A percentile compares a stretch with the other conserved stretches of the same genome.
Evolutionary conservation across 495 filamentous ascomycete genomes (phyloP).

Genomic region (Niebla homalea): DNA sequence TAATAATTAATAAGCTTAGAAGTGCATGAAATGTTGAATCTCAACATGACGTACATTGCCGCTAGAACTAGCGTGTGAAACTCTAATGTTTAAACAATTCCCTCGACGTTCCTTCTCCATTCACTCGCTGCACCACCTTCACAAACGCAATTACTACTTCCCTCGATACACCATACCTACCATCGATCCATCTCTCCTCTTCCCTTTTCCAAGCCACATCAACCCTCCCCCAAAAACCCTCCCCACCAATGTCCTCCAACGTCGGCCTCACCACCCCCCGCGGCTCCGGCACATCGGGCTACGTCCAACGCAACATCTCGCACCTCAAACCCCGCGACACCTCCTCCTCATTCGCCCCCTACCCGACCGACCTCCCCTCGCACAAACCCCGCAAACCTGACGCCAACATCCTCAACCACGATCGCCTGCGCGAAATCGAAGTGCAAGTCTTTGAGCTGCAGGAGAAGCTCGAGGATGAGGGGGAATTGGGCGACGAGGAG

Average conservation of each 20-base stretch:
- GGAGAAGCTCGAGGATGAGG: slow-evolving; percentile 82
- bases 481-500: slow-evolving; percentile 62
- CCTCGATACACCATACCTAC: too few species aligned
- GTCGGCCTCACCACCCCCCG: slow-evolving; percentile 93
- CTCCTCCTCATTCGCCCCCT: slow-evolving; percentile 31
- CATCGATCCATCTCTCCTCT: too few species aligned
- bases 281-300: slow-evolving; percentile 89
- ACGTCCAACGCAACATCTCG: slow-evolving; percentile 89
- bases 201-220: too few species aligned
- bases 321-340: slow-evolving; percentile 65
- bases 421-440: slow-evolving; percentile 76
- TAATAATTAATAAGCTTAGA: background rate
- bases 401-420: slow-evolving; percentile 84
- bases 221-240: slow-evolving; percentile 4
- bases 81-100: too few species aligned
- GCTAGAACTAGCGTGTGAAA: too few species aligned
- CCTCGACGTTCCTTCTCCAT: background rate
- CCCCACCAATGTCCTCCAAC: slow-evolving; percentile 73
- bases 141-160: too few species aligned
- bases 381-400: slow-evolving; percentile 77
- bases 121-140: background rate
- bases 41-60: background rate
- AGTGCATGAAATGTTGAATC: background rate
- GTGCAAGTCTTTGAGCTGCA: slow-evolving; percentile 83
- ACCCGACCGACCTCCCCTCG: slow-evolving; percentile 44